phyloP scores from a whole-genome alignment of 495 filamentous ascomycete genomes.

The Aspergillus mulundensis region DNA sequence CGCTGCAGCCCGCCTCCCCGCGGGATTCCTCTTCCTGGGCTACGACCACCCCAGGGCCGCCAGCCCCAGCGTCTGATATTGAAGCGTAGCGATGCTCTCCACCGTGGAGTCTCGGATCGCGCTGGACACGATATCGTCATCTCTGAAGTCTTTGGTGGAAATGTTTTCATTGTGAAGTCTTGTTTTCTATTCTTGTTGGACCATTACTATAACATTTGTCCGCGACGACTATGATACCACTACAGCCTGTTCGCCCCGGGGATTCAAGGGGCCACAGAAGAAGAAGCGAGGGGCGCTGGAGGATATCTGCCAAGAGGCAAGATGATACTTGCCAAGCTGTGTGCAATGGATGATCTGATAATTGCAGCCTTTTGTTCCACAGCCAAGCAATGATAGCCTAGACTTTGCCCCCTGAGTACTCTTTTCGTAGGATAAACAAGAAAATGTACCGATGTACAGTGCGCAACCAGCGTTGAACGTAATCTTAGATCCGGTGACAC shows the following conservation, averaged over 20 bases:
- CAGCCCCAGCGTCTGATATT: conserved; percentile 11
- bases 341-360: conserved; percentile 30
- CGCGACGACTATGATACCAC: conserved; percentile 12
- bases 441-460: neutral
- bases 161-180: conserved; percentile 8
- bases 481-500: conserved; percentile 12
- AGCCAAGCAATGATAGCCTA: conserved; percentile 21
- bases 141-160: conserved; percentile 5
- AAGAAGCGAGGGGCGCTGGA: conserved; percentile 22
- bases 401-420: conserved; percentile 11
- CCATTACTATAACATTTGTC: conserved; percentile 6
- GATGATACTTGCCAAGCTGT: conserved; percentile 36
- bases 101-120: conserved; percentile 17
- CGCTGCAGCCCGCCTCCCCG: conserved; percentile 4
- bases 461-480: no score
- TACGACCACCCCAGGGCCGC: conserved; percentile 12
- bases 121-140: conserved; percentile 23
- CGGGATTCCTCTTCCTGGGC: conserved; percentile 15
- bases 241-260: conserved; percentile 12
- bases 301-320: conserved; percentile 34
- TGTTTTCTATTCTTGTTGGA: conserved; percentile 1
- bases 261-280: conserved; percentile 9
- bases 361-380: conserved; percentile 21
- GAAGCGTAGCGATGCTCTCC: neutral
- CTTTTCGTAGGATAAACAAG: neutral